A percentile compares a stretch with the other conserved stretches of the same genome.
Evolutionary conservation across 106 monocot genomes (phyloP).

Genomic region (Dactylorhiza incarnata): DNA sequence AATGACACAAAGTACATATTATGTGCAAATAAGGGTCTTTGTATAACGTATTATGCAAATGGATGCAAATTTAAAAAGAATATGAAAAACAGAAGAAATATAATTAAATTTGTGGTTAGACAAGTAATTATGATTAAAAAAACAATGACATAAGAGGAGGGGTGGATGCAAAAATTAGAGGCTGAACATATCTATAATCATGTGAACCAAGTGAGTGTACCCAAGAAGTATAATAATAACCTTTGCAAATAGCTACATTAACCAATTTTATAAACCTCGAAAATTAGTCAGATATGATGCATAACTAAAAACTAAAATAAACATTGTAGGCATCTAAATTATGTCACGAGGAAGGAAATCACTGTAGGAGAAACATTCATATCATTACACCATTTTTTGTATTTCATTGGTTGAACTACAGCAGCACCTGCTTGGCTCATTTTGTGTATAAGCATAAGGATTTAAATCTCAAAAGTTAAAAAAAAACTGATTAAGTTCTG

Average conservation of each 20-base stretch:
- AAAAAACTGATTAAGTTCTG: background rate
- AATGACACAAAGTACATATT: background rate
- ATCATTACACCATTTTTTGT: no score
- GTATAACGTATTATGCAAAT: background rate
- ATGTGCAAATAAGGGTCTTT: conserved; percentile 3
- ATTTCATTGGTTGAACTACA: background rate
- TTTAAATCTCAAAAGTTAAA: background rate
- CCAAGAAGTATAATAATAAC: background rate
- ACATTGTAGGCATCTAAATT: background rate
- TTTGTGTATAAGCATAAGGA: background rate
- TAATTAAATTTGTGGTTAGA: background rate
- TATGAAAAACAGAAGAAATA: background rate
- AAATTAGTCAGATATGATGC: background rate
- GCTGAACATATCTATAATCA: background rate
- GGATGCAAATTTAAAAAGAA: no score
- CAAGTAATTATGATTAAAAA: background rate
- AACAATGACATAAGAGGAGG: background rate
- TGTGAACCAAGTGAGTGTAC: background rate
- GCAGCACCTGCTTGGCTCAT: background rate
- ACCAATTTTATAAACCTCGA: background rate
- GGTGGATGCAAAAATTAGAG: background rate
- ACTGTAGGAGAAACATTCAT: background rate
- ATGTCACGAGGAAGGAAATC: background rate
- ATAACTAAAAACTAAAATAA: background rate
- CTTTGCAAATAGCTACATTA: background rate